These are phyloP conservation scores for Perilla frutescens DNA, from an alignment of 257 asterid genomes.

Conservation along the genomic window DNA sequence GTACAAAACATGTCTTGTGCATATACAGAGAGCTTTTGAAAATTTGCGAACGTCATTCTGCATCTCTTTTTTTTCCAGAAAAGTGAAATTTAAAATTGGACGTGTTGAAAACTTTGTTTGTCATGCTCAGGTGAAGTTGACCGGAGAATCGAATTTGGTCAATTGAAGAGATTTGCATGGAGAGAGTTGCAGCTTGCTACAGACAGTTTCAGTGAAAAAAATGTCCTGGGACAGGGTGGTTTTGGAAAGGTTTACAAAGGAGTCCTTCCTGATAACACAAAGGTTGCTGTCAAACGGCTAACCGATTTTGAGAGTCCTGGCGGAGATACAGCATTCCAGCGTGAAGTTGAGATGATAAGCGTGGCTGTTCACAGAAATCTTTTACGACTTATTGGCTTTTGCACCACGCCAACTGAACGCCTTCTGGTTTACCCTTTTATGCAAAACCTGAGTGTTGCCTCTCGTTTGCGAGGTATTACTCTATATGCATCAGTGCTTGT, in stretches of 20 bases:
- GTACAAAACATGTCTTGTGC: too few relatives aligned
- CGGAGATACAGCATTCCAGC: slow-evolving; percentile 92
- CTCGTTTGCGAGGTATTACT: slow-evolving; percentile 82
- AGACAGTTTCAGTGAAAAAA: slow-evolving; percentile 83
- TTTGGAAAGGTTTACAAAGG: slow-evolving; percentile 97
- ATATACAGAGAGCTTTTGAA: too few relatives aligned
- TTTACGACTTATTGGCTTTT: slow-evolving; percentile 81
- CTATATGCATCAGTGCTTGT: background rate
- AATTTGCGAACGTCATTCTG: background rate
- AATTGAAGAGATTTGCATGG: slow-evolving; percentile 89
- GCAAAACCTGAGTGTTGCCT: slow-evolving; percentile 96
- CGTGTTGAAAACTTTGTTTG: background rate
- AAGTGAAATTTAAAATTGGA: slow-evolving; percentile 15
- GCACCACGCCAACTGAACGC: slow-evolving; percentile 94
- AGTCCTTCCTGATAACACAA: slow-evolving; percentile 71
- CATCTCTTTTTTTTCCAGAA: background rate
- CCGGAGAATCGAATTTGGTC: slow-evolving; percentile 89
- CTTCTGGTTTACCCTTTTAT: slow-evolving; percentile 90
- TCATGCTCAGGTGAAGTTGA: slow-evolving; percentile 81
- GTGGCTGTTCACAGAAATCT: slow-evolving; percentile 97
- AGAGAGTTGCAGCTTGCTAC: slow-evolving; percentile 93
- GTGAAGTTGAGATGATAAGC: slow-evolving; percentile 98
- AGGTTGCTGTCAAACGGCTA: slow-evolving; percentile 91
- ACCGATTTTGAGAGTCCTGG: slow-evolving; percentile 93
- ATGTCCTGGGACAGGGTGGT: slow-evolving; percentile 95